Conservation (phyloP, 2,329 filamentous ascomycete genomes). For the Bipolaris cookei region DNA sequence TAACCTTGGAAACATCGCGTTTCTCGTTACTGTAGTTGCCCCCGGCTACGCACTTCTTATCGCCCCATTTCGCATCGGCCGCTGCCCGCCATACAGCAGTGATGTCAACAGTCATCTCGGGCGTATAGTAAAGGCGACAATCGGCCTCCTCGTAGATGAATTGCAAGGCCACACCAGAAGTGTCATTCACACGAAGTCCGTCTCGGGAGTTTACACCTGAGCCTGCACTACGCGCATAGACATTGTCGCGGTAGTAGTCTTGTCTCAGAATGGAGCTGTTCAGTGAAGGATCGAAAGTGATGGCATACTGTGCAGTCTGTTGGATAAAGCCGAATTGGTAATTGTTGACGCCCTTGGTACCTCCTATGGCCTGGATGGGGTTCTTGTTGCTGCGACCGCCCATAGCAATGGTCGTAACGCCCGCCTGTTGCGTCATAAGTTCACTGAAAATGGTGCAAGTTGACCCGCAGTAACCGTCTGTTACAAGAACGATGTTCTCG, state of each 20-base stretch:
- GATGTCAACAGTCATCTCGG: slow-evolving; percentile 51
- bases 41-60: slow-evolving; percentile 41
- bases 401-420: slow-evolving; percentile 61
- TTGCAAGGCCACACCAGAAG: slow-evolving; percentile 43
- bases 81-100: slow-evolving; percentile 48
- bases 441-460: slow-evolving; percentile 65
- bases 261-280: slow-evolving; percentile 34
- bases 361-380: slow-evolving; percentile 62
- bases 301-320: slow-evolving; percentile 27
- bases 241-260: slow-evolving; percentile 36
- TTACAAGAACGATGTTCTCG: slow-evolving; percentile 60
- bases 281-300: slow-evolving; percentile 30
- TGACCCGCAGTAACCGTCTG: slow-evolving; percentile 65
- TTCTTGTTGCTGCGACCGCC: slow-evolving; percentile 57
- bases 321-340: slow-evolving; percentile 45
- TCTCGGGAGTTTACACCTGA: slow-evolving; percentile 46
- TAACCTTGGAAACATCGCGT: slow-evolving; percentile 27
- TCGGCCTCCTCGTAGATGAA: slow-evolving; percentile 51
- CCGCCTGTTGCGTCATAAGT: slow-evolving; percentile 59
- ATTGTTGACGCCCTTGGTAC: slow-evolving; percentile 58
- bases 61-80: slow-evolving; percentile 46
- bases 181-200: slow-evolving; percentile 42
- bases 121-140: slow-evolving; percentile 51
- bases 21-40: slow-evolving; percentile 28
- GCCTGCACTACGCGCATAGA: slow-evolving; percentile 33